Evolutionary conservation across 2,329 filamentous ascomycete genomes (phyloP).

Genomic region (Mycosphaerella arachidis): DNA sequence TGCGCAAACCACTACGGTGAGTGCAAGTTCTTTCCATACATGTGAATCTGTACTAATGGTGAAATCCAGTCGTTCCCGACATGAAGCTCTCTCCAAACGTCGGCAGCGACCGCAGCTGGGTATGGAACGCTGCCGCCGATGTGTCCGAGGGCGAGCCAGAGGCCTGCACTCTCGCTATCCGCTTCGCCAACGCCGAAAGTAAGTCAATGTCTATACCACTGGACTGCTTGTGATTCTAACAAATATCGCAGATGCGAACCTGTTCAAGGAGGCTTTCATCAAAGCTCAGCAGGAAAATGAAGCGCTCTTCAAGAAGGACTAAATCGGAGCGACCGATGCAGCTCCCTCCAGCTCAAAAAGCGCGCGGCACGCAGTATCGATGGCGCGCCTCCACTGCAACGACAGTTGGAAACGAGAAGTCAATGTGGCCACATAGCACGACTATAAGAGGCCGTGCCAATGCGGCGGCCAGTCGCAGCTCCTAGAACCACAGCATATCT

Average conservation of each 20-base stretch:
- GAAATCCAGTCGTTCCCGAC: conserved; percentile 74
- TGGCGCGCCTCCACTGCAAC: conserved; percentile 6
- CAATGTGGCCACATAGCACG: neutral
- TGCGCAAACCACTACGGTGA: conserved; percentile 99
- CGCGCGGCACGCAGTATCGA: neutral
- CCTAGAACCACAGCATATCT: conserved; percentile 18
- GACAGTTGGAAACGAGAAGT: neutral
- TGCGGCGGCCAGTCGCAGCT: neutral
- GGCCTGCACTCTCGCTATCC: conserved; percentile 91
- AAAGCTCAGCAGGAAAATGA: conserved; percentile 97
- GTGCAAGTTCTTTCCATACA: conserved; percentile 33
- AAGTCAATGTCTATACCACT: conserved; percentile 38
- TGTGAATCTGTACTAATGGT: conserved; percentile 24
- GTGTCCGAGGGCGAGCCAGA: conserved; percentile 97
- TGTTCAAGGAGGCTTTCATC: conserved; percentile 96
- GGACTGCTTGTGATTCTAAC: neutral
- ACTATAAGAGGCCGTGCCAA: neutral
- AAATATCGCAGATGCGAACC: conserved; percentile 69
- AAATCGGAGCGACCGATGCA: neutral
- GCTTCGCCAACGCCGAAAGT: conserved; percentile 98
- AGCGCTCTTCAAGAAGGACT: conserved; percentile 59
- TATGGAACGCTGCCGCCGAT: conserved; percentile 97
- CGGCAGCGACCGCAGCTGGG: conserved; percentile 96
- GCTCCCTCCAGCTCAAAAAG: neutral
- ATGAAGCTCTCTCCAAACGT: conserved; percentile 99